Base-by-base conservation (phyloP, 1,284 basidiomycete species). In the Acaromyces ingoldii region DNA sequence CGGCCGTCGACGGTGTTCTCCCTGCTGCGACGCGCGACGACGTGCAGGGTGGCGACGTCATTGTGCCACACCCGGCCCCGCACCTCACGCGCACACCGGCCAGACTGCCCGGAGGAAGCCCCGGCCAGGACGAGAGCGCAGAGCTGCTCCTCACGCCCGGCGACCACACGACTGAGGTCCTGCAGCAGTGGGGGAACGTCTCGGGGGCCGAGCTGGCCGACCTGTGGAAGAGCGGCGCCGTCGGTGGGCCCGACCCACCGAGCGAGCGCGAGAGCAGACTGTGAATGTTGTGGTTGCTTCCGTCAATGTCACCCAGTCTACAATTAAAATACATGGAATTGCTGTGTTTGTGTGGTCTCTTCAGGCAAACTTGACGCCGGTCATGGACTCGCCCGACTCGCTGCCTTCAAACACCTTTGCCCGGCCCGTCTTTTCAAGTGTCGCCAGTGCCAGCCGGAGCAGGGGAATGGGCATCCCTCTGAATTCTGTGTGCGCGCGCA, bases 351-450 rank as follows among this genome's bases (percentile, higher is more conserved):
- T n/a, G n/a, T n/a, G n/a, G n/a, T n/a, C n/a, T n/a, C 21, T 21
- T 26, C 22, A 45, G 22, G 42, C 42, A 54, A 81, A 81, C 57
- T 80, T 76, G 51, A 80, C 80, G 58, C 80, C 80, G 50, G 80
- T 78, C 1, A 76, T 76, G 2, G 58, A 62, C 15, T 68, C 63
- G 1, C 77, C 78, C 25, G 77, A 76, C 4, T 78, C 79, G 0
- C 21, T 45, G 21, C 42, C 42, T 45, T 45, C 71, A 64, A 81
- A 75, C 28, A 81, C 72, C 60, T 80, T 79, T n/a, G 80, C 80
- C 58, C 80, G 79, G 24, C 78, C 79, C 41, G 77, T 73, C 53
- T 78, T 78, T 46, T 78, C 76, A 13, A 81, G 74, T 7, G 77
- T 70, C 26, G 80, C 78, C 13, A 81, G 61, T 2, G 78, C 77